Evolutionary conservation across 495 filamentous ascomycete genomes (phyloP), one percentile per base, ranked within the genome.

Genomic region (Hypoxylon lenormandii): DNA sequence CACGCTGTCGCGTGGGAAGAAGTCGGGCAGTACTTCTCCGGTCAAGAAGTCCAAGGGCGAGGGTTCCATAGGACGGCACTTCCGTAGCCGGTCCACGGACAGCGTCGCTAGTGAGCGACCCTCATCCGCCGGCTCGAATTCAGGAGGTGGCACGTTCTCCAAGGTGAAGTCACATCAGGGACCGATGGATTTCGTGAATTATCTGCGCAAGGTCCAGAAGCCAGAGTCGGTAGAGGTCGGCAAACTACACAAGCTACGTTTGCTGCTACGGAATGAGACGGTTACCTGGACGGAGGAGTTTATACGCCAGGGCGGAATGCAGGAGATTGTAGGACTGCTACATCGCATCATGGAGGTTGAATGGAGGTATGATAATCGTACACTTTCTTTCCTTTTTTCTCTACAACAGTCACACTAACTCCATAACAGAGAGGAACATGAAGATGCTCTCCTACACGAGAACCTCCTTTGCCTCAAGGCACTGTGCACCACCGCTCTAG

Each of bases 261-360:
- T 97, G 47, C 82, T 98, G 10, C 83, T 98, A 33, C 90, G 95
- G 6, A 97, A 97, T 74, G 95, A 98, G 80, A 95, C 93, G 3
- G 90, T 98, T 2, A 86, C 88, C 15, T 98, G 96, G 96, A 94
- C 96, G 1, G 92, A 98, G 70, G 84, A 86, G 5, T 98, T 98
- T 77, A 91, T 98, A 68, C 82, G 86, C 18, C 86, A 92, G 68
- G 94, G 93, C 15, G 95, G 95, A 22, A 97, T 98, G 93, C 86
- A 89, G 70, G 93, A 96, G 74, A 91, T 98, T 53, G 89, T 97
- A 23, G 87, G 85, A 49, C 81, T 98, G 54, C 81, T 98, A 59
- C 89, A 96, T 69, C 87, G 95, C 12, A 97, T 92, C 50, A 93
- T 97, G 86, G 89, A 91, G 54, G 88, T 98, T 55, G 96, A 97